phyloP scores from a whole-genome alignment of 768 basidiomycete genomes.

The Termitomyces bulborhizus region DNA sequence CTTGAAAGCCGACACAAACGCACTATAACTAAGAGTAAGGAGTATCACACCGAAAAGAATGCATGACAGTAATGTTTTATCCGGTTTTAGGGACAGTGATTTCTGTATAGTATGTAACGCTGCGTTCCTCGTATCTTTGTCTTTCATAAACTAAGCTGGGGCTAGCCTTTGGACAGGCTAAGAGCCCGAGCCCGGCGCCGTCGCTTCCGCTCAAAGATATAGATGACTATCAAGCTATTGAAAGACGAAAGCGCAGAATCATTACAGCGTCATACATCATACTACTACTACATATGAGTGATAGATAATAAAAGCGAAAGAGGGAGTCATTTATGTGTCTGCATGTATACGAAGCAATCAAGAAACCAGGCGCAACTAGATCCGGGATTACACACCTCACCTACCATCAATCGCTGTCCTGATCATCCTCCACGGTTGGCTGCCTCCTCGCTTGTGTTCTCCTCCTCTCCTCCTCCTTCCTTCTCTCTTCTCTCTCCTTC shows the following conservation, averaged over 20 bases:
- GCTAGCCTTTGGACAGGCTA: too few relatives aligned
- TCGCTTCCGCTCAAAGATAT: neutral
- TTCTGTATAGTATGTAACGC: too few relatives aligned
- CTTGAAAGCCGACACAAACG: too few relatives aligned
- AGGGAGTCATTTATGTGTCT: neutral
- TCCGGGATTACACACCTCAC: neutral
- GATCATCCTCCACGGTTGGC: constrained; percentile 10
- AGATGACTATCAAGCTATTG: neutral
- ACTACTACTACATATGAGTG: neutral
- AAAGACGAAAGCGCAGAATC: neutral
- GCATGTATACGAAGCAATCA: neutral
- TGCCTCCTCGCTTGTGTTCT: neutral
- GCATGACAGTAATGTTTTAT: too few relatives aligned
- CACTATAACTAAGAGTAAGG: too few relatives aligned
- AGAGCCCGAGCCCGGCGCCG: too few relatives aligned
- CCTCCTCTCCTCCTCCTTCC: neutral
- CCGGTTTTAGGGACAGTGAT: too few relatives aligned
- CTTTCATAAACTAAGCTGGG: too few relatives aligned
- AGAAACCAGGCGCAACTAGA: neutral
- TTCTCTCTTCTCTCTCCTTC: too few relatives aligned
- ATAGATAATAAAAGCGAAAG: constrained; percentile 14
- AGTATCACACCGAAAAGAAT: too few relatives aligned
- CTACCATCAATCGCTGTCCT: neutral
- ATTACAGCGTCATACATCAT: neutral
- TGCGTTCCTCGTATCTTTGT: too few relatives aligned